Evolutionary conservation across 2,329 filamentous ascomycete genomes (phyloP), one percentile per base, ranked within the genome.

Genomic region (Harringtonia aguacate): DNA sequence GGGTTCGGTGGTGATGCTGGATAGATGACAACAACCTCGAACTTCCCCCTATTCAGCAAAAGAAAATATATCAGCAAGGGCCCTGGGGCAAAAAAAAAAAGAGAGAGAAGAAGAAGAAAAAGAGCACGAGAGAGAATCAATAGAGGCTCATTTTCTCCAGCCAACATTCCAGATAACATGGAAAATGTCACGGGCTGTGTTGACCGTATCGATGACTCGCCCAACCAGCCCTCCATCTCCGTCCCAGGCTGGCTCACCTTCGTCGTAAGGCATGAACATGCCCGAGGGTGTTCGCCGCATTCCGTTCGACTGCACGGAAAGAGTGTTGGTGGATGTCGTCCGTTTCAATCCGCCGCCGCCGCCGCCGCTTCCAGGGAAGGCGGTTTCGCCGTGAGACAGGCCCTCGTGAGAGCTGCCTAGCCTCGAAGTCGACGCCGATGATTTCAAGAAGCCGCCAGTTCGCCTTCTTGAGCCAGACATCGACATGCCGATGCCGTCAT

Each of bases 201-300:
- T 83, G 62, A 83, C 76, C 55, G 85, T 90, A 64, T 94, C 85
- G 58, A 89, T 79, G 40, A 94, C 80, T 55, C 81, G 79, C 48
- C 85, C 84, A 56, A 94, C 75, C 44, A 94, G 71, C 38, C 83
- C 82, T 41, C 73, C 69, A 55, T 67, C 76, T 48, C 71, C 67
- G 40, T 71, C 68, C 39, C 63, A 70, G 38, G 61, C 71, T 58
- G 62, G 68, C 51, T 87, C 84, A 48, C 79, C 79, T 53, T 88
- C 83, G 53, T 88, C 84, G 53, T 81, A 84, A 8, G 87, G 86
- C 84, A 94, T 89, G 55, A 94, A 84, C 86, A 94, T 94, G 53
- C 87, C 88, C 33, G 86, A 92, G 41, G 79, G 71, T 18, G 86
- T 94, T 52, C 88, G 75, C 49, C 82, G 79, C 69, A 94, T 81